A percentile compares a stretch with the other conserved stretches of the same genome.
phyloP scores from a whole-genome alignment of 331 rosid genomes.

The Malus hybrid region DNA sequence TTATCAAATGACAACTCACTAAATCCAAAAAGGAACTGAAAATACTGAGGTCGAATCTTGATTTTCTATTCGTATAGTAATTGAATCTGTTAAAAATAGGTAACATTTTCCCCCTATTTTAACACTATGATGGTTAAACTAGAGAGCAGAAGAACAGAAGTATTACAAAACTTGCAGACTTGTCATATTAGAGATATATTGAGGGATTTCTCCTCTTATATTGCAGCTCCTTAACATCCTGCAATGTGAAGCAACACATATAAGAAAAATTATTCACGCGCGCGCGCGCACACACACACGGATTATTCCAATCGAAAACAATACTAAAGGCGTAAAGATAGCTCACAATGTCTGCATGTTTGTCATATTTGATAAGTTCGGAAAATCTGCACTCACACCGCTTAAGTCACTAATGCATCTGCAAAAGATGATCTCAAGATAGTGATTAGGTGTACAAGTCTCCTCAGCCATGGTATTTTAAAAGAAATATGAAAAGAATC shows the following conservation, averaged over 20 bases:
- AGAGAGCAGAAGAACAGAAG: neutral
- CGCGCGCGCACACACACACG: neutral
- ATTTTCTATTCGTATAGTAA: neutral
- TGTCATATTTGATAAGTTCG: slow-evolving; percentile 1
- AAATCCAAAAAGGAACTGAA: neutral
- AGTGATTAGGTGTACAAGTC: neutral
- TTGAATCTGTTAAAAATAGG: too few relatives aligned
- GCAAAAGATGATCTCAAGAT: neutral
- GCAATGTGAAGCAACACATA: neutral
- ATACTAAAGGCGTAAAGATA: neutral
- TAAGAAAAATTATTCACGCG: neutral
- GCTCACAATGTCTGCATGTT: slow-evolving; percentile 6
- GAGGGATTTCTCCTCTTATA: neutral
- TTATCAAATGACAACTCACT: neutral
- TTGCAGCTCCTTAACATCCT: slow-evolving; percentile 10
- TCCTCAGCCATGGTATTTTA: neutral
- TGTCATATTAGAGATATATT: neutral
- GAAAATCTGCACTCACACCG: neutral
- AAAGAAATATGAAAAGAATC: neutral
- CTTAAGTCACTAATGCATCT: slow-evolving; percentile 3
- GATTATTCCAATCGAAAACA: neutral
- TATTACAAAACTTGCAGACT: neutral
- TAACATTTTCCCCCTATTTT: too few relatives aligned
- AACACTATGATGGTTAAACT: too few relatives aligned
- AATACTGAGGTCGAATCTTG: neutral